phyloP scores from a whole-genome alignment of 1,284 basidiomycete genomes.

The Ceratobasidium sp. region DNA sequence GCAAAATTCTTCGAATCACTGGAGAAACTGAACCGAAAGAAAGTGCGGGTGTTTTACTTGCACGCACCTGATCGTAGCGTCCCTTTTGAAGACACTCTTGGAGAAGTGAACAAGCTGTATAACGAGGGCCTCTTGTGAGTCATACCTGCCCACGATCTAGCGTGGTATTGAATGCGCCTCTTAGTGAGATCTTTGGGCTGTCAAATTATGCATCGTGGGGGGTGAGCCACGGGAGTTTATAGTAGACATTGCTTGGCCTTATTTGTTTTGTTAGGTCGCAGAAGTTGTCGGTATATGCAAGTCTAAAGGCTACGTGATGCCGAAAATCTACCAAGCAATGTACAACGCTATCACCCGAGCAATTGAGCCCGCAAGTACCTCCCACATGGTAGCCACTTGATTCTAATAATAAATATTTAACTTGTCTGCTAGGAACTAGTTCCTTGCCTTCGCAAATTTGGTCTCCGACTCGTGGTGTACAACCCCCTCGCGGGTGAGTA shows the following conservation, averaged over 20 bases:
- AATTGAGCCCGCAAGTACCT: constrained; percentile 59
- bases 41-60: constrained; percentile 61
- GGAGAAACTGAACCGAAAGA: constrained; percentile 54
- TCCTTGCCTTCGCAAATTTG: constrained; percentile 66
- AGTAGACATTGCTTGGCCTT: neutral
- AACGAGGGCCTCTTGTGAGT: constrained; percentile 60
- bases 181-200: constrained; percentile 61
- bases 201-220: constrained; percentile 62
- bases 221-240: constrained; percentile 47
- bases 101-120: constrained; percentile 59
- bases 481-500: constrained; percentile 62
- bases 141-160: neutral
- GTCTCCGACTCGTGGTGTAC: constrained; percentile 64
- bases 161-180: constrained; percentile 1
- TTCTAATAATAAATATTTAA: neutral
- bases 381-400: too few species aligned
- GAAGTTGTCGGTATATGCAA: constrained; percentile 65
- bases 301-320: constrained; percentile 62
- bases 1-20: constrained; percentile 57
- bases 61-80: constrained; percentile 63
- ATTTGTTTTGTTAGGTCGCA: constrained; percentile 58
- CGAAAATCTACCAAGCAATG: constrained; percentile 65
- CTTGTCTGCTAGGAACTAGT: constrained; percentile 57
- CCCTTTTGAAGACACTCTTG: constrained; percentile 60
- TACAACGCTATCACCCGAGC: constrained; percentile 65